These are phyloP conservation scores for Myrmaecium sp. DNA, from an alignment of 2,329 filamentous ascomycete species.

Conservation along the genomic window DNA sequence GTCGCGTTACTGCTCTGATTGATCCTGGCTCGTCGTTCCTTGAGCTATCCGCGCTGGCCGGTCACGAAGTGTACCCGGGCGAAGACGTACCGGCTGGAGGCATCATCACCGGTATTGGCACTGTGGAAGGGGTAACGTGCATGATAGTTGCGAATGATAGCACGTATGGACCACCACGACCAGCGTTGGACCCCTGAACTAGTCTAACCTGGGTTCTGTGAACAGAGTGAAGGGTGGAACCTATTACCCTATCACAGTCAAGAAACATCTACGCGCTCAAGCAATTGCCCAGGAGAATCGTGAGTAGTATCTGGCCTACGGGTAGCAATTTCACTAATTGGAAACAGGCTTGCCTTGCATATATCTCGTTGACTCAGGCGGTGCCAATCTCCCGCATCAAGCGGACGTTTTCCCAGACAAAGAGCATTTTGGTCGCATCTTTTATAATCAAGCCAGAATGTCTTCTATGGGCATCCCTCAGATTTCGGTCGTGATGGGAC, in stretches of 20 bases:
- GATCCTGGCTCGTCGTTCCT: conserved; percentile 83
- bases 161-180: conserved; percentile 30
- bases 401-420: conserved; percentile 89
- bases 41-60: conserved; percentile 84
- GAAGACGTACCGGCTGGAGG: conserved; percentile 80
- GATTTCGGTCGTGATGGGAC: conserved; percentile 90
- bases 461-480: conserved; percentile 77
- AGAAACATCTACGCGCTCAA: conserved; percentile 90
- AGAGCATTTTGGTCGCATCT: conserved; percentile 92
- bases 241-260: conserved; percentile 93
- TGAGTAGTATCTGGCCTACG: conserved; percentile 20
- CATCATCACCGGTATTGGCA: conserved; percentile 83
- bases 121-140: conserved; percentile 78
- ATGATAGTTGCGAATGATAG: conserved; percentile 92
- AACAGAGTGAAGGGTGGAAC: conserved; percentile 72
- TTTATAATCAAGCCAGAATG: conserved; percentile 92
- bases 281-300: conserved; percentile 80
- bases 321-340: not conserved
- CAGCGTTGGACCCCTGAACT: not conserved
- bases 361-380: conserved; percentile 90
- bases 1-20: conserved; percentile 64
- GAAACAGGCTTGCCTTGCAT: conserved; percentile 53
- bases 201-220: not conserved
- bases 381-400: conserved; percentile 88
- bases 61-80: conserved; percentile 67